These are phyloP conservation scores for Scopulariopsis brevicaulis DNA, from an alignment of 2,329 filamentous ascomycete genomes.

Conservation along the genomic window DNA sequence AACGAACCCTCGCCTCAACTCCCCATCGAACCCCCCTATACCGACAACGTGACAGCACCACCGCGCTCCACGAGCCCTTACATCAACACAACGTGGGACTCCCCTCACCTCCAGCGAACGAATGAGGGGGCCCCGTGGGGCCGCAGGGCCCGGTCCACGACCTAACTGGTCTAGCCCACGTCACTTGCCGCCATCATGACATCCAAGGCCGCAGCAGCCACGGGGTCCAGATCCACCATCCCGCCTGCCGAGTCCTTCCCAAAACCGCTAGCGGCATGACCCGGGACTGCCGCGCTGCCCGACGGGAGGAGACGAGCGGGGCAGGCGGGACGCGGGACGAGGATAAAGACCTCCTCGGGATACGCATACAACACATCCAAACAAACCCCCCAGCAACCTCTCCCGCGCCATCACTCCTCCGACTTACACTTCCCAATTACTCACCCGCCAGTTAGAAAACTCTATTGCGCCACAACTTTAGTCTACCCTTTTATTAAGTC, in stretches of 20 bases:
- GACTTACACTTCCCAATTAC: too few relatives aligned
- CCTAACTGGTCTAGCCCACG: background rate
- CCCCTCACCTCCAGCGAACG: background rate
- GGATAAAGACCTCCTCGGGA: background rate
- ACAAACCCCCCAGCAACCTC: too few relatives aligned
- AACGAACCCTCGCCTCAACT: background rate
- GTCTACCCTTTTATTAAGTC: too few relatives aligned
- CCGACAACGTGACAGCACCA: background rate
- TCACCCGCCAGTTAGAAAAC: too few relatives aligned
- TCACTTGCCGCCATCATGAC: background rate
- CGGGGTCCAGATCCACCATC: background rate
- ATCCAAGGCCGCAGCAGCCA: background rate
- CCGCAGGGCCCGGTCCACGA: background rate
- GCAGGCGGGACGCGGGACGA: background rate
- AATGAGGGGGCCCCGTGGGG: background rate
- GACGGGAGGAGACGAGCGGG: background rate
- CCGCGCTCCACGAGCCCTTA: background rate
- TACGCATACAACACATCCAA: background rate
- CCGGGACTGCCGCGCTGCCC: background rate
- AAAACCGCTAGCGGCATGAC: background rate
- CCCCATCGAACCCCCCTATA: background rate
- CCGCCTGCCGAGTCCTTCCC: background rate
- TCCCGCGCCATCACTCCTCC: too few relatives aligned
- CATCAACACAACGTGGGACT: background rate
- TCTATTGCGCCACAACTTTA: too few relatives aligned